Evolutionary conservation across 306 rosid species (phyloP), one percentile per base, ranked within the genome.

Genomic region (Prunus mira): DNA sequence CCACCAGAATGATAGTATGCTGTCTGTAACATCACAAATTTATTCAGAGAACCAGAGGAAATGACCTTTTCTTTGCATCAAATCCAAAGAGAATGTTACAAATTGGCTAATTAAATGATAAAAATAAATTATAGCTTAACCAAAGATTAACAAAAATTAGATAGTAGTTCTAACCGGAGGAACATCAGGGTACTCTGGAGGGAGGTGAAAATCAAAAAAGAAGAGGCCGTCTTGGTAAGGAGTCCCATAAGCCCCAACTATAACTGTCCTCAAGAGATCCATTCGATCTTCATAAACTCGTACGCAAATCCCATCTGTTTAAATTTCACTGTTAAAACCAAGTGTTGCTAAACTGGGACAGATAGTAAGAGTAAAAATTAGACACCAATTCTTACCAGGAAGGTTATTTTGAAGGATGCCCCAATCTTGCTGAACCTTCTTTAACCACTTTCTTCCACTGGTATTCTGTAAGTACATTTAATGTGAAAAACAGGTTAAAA

Each of bases 141-240:
- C 67, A 17, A 20, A 65, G 52, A 58, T 25, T 34, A 63, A 52
- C 19, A 55, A 22, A 70, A 27, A 70, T 71, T 61, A 67, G 81
- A 73, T 58, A 77, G 79, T 49, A 76, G 79, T 68, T 63, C 93
- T 96, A 83, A 96, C 99, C 13, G 96, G 99, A 52, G 99, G 99
- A 86, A 91, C 90, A 75, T 96, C 98, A 28, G 99, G 99, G 80
- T 92, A 96, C 82, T 92, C 99, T 14, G 90, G 89, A 6, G 99
- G 97, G 80, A 96, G 99, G 88, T 92, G 92, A 88, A 96, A 96
- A 84, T 96, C 99, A 73, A 96, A 96, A 94, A 92, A 89, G 84
- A 96, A 96, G 69, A 96, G 93, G 55, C 99, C 99, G 82, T 96
- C 99, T 88, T 96, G 99, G 91, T 96, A 96, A 76, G 97, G 99